Evolutionary conservation across 2,329 filamentous ascomycete species (phyloP).

Genomic region (Tolypocladium amazonense): DNA sequence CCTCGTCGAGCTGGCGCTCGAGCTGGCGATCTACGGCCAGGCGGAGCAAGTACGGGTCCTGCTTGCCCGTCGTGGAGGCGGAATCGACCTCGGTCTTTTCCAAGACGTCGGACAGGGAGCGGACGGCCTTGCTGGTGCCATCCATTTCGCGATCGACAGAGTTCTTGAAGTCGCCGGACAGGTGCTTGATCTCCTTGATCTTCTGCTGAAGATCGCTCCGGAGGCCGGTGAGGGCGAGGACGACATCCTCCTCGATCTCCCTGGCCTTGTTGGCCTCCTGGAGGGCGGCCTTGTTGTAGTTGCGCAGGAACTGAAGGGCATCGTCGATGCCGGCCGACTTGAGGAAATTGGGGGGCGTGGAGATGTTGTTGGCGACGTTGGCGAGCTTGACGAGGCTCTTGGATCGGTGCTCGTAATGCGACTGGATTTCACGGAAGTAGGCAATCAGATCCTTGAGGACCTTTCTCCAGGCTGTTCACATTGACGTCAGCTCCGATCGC

Average conservation of each 20-base stretch:
- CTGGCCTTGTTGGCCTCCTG: conserved; percentile 76
- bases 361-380: conserved; percentile 72
- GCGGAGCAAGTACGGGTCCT: conserved; percentile 83
- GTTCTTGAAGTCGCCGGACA: conserved; percentile 94
- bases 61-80: conserved; percentile 63
- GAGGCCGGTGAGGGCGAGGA: conserved; percentile 74
- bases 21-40: conserved; percentile 81
- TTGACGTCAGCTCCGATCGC: background rate
- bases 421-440: conserved; percentile 88
- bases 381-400: conserved; percentile 77
- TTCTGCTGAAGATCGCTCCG: conserved; percentile 86
- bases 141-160: conserved; percentile 94
- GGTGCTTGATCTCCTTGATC: conserved; percentile 94
- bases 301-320: conserved; percentile 67
- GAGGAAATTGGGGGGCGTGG: conserved; percentile 66
- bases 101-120: conserved; percentile 70
- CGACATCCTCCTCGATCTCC: conserved; percentile 86
- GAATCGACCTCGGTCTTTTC: conserved; percentile 72
- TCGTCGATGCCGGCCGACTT: conserved; percentile 77
- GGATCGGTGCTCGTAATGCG: conserved; percentile 74
- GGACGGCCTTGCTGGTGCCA: conserved; percentile 66
- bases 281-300: conserved; percentile 73
- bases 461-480: conserved; percentile 72
- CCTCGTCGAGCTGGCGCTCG: conserved; percentile 87
- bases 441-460: conserved; percentile 87